Conservation (phyloP, 306 rosid species). For the Cucumis sativus region DNA sequence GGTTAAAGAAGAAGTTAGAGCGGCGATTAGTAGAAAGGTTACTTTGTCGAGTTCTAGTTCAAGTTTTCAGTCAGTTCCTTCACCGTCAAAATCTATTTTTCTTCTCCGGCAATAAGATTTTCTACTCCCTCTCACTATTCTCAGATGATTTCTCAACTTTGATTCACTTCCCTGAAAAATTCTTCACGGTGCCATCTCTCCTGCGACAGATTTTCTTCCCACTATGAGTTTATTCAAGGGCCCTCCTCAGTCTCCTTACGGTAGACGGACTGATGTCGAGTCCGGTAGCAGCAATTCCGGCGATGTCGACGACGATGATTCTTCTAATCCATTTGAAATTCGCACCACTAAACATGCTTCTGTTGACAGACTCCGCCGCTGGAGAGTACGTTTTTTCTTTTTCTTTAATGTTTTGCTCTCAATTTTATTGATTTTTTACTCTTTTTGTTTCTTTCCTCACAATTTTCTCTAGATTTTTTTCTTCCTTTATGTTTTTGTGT, state of each 20-base stretch:
- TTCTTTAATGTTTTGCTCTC: background rate
- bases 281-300: slow-evolving; percentile 29
- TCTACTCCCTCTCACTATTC: background rate
- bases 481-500: background rate
- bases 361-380: slow-evolving; percentile 66
- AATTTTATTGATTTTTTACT: background rate
- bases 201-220: slow-evolving; percentile 57
- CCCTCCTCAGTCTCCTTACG: slow-evolving; percentile 21
- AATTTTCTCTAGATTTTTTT: background rate
- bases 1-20: background rate
- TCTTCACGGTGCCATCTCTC: slow-evolving; percentile 69
- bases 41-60: background rate
- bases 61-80: background rate
- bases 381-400: slow-evolving; percentile 46
- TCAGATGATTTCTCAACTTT: background rate
- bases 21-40: background rate
- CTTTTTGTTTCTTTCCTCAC: background rate
- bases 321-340: slow-evolving; percentile 42
- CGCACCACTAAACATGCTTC: slow-evolving; percentile 73
- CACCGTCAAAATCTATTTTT: background rate
- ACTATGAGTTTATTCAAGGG: slow-evolving; percentile 32
- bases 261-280: slow-evolving; percentile 38
- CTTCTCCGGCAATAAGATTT: background rate
- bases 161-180: background rate
- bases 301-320: slow-evolving; percentile 27